Evolutionary conservation across 2,329 filamentous ascomycete species (phyloP).

Genomic region (Ophiostoma ulmi): DNA sequence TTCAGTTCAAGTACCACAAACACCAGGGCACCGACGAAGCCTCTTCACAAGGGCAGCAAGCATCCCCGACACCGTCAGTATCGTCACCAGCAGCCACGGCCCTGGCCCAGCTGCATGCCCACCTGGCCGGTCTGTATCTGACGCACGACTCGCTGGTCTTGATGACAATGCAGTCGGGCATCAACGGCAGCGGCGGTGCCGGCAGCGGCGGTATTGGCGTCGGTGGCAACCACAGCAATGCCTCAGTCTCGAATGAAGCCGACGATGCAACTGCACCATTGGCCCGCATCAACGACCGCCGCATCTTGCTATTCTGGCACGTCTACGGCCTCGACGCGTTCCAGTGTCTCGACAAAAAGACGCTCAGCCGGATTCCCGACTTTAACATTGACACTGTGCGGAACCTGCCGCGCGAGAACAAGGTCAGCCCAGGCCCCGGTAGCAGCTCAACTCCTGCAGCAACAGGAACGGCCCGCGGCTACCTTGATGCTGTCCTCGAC

Average conservation of each 20-base stretch:
- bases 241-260: background rate
- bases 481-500: constrained; percentile 29
- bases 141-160: constrained; percentile 31
- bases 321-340: constrained; percentile 29
- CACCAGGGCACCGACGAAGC: background rate
- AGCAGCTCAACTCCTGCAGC: background rate
- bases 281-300: constrained; percentile 24
- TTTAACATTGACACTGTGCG: constrained; percentile 11
- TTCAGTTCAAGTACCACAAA: constrained; percentile 25
- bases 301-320: constrained; percentile 28
- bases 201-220: background rate
- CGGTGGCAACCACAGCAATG: background rate
- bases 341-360: constrained; percentile 28
- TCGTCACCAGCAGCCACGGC: background rate
- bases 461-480: constrained; percentile 21
- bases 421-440: background rate
- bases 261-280: constrained; percentile 15
- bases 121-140: constrained; percentile 28
- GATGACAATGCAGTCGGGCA: constrained; percentile 28
- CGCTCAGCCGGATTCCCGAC: constrained; percentile 26
- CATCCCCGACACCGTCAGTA: background rate
- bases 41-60: background rate
- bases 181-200: constrained; percentile 9
- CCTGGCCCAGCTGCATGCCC: constrained; percentile 16
- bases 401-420: constrained; percentile 10